phyloP scores from a whole-genome alignment of 257 asterid species.

The Fraxinus excelsior region DNA sequence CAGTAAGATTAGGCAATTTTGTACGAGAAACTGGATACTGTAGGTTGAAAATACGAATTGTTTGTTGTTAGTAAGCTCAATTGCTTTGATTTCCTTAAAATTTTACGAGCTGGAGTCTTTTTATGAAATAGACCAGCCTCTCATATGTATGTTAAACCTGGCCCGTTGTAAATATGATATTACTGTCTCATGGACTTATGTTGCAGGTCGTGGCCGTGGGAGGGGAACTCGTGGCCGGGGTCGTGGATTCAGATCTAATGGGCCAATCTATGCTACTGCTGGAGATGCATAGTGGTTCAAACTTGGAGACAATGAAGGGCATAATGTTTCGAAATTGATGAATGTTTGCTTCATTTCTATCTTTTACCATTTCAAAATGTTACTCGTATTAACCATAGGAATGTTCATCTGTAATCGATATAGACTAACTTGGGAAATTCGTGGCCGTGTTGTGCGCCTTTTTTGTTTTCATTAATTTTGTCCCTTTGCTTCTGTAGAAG shows the following conservation, averaged over 20 bases:
- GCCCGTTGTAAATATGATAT: background rate
- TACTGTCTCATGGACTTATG: background rate
- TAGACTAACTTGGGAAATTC: constrained; percentile 42
- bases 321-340: constrained; percentile 25
- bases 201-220: constrained; percentile 85
- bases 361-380: constrained; percentile 29
- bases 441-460: constrained; percentile 62
- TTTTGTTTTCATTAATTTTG: constrained; percentile 43
- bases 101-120: background rate
- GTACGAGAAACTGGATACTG: background rate
- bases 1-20: background rate
- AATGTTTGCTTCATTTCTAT: constrained; percentile 41
- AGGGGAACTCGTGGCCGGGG: constrained; percentile 79
- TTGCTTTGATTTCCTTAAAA: background rate
- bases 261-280: constrained; percentile 39
- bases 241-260: constrained; percentile 74
- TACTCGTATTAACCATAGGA: constrained; percentile 49
- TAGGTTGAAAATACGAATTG: background rate
- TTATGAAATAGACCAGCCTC: background rate
- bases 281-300: constrained; percentile 40
- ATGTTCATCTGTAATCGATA: constrained; percentile 41
- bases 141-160: background rate
- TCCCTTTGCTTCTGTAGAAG: constrained; percentile 38
- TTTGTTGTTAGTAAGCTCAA: background rate
- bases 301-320: constrained; percentile 27